A percentile compares a stretch with the other conserved stretches of the same genome.
phyloP scores from a whole-genome alignment of 148 eudicot genomes.

The Heliamphora exappendiculata region DNA sequence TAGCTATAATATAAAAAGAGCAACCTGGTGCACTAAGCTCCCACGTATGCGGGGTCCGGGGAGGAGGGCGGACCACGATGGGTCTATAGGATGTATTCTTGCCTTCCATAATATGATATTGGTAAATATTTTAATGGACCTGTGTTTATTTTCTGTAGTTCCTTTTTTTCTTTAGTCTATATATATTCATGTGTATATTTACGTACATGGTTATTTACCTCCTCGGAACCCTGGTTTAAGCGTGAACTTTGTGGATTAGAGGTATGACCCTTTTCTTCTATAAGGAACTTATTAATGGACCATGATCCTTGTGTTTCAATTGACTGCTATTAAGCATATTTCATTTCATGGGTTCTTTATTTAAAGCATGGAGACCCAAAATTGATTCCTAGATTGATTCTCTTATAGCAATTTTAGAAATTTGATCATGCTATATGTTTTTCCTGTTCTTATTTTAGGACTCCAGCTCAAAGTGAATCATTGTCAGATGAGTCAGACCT shows the following conservation, averaged over 20 bases:
- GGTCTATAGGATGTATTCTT: too few relatives aligned
- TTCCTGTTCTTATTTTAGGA: constrained; percentile 39
- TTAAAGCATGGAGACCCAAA: neutral
- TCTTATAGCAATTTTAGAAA: neutral
- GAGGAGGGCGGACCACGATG: too few relatives aligned
- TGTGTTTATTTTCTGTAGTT: neutral
- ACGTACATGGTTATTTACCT: neutral
- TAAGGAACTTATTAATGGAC: neutral
- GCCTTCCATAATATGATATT: neutral
- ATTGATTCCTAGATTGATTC: neutral
- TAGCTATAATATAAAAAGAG: neutral
- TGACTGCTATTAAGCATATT: neutral
- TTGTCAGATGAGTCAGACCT: constrained; percentile 77
- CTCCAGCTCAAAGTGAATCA: constrained; percentile 74
- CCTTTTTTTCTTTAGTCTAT: neutral
- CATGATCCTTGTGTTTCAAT: neutral
- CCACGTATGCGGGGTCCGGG: too few relatives aligned
- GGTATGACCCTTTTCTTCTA: neutral
- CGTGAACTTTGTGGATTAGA: neutral
- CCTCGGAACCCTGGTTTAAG: neutral
- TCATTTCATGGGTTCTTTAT: neutral
- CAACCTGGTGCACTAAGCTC: too few relatives aligned
- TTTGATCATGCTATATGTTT: neutral
- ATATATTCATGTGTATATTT: neutral
- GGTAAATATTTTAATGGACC: neutral